Percentiles rank a stretch among this genome's conserved stretches.
These are phyloP conservation scores for Rhizopogon vinicolor DNA, from an alignment of 768 basidiomycete species.

Conservation along the genomic window DNA sequence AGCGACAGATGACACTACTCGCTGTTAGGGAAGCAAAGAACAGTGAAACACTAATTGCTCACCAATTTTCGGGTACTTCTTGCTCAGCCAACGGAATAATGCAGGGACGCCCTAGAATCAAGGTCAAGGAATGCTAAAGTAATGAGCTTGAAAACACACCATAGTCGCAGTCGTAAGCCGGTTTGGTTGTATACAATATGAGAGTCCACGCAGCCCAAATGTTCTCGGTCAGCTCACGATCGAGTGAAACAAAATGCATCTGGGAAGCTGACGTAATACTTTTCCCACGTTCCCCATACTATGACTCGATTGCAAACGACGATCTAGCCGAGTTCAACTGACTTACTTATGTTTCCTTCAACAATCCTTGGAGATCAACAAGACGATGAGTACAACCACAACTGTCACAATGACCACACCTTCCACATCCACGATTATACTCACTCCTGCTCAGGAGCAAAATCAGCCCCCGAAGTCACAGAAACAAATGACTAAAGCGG, in stretches of 20 bases:
- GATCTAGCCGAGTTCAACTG: not conserved
- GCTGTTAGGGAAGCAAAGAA: not conserved
- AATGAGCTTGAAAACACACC: not conserved
- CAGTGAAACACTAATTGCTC: conserved; percentile 20
- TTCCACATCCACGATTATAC: not conserved
- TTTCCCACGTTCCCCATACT: conserved; percentile 4
- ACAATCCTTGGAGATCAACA: not conserved
- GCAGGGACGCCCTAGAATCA: conserved; percentile 86
- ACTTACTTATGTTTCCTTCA: not conserved
- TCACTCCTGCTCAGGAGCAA: not conserved
- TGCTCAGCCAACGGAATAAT: conserved; percentile 96
- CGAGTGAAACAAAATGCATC: not conserved
- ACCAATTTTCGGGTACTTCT: conserved; percentile 98
- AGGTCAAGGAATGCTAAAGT: not conserved
- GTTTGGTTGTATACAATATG: not conserved
- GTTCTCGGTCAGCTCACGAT: not conserved
- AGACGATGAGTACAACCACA: conserved; percentile 2
- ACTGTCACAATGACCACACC: conserved; percentile 1
- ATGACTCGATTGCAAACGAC: conserved; percentile 1
- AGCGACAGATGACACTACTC: conserved; percentile 65
- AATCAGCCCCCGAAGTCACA: conserved; percentile 38
- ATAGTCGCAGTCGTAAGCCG: not conserved
- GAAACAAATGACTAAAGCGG: conserved; percentile 77
- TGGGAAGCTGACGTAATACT: not conserved
- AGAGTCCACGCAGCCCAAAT: not conserved